Conservation (phyloP, 1,139 yeast genomes). For the Hemisphaericaspora lyxosophila region DNA sequence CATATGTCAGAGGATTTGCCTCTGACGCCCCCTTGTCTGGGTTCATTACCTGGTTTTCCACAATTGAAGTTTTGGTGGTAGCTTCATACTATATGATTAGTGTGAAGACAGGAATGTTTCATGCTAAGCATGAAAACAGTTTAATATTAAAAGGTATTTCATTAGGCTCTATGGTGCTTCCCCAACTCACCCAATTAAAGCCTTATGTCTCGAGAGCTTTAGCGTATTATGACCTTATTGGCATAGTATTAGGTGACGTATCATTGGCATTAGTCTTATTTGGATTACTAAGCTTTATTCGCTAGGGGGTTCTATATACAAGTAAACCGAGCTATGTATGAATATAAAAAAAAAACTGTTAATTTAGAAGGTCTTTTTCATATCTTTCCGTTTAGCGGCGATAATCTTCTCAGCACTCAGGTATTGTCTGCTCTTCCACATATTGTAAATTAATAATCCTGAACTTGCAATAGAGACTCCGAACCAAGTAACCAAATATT, state of each 20-base stretch:
- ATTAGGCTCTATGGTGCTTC: slow-evolving; percentile 38
- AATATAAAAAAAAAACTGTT: neutral
- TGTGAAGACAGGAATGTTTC: slow-evolving; percentile 25
- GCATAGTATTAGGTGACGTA: slow-evolving; percentile 40
- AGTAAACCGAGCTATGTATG: neutral
- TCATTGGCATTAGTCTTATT: slow-evolving; percentile 40
- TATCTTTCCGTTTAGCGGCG: slow-evolving; percentile 41
- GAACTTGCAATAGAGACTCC: slow-evolving; percentile 75
- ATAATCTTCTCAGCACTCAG: slow-evolving; percentile 42
- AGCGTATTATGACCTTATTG: slow-evolving; percentile 39
- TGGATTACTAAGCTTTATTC: slow-evolving; percentile 33
- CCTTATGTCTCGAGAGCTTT: slow-evolving; percentile 31
- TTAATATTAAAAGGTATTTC: slow-evolving; percentile 30
- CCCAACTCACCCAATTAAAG: slow-evolving; percentile 30
- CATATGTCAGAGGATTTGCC: slow-evolving; percentile 26
- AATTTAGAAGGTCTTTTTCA: slow-evolving; percentile 24
- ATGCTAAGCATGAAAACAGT: slow-evolving; percentile 26
- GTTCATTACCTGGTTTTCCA: slow-evolving; percentile 32
- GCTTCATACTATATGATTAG: slow-evolving; percentile 35
- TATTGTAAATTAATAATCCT: slow-evolving; percentile 49
- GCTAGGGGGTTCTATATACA: slow-evolving; percentile 6
- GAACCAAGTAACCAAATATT: slow-evolving; percentile 93
- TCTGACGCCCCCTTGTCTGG: slow-evolving; percentile 16
- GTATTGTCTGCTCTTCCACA: slow-evolving; percentile 31
- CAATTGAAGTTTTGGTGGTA: slow-evolving; percentile 36